Conservation (phyloP, 352 stramenopile genomes). For the Globisporangium solare region DNA sequence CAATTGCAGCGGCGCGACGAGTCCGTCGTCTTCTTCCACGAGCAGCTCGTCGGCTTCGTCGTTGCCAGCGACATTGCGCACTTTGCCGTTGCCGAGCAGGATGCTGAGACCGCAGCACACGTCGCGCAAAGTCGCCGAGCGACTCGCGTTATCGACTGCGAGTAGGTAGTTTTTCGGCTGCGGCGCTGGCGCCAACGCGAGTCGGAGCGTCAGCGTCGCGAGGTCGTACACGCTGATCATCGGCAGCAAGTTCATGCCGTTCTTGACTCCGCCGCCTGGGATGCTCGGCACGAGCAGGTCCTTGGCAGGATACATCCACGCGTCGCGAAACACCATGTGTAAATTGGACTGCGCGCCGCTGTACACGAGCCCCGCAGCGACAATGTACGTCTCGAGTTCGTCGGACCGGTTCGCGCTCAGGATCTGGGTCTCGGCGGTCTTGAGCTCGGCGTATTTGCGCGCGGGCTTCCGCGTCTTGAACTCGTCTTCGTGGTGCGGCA, state of each 20-base stretch:
- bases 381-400: constrained; percentile 64
- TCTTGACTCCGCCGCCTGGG: constrained; percentile 21
- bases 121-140: constrained; percentile 50
- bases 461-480: constrained; percentile 79
- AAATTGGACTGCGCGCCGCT: constrained; percentile 68
- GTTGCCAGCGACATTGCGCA: constrained; percentile 33
- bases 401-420: constrained; percentile 59
- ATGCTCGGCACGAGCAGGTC: constrained; percentile 61
- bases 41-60: constrained; percentile 56
- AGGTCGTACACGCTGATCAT: constrained; percentile 85
- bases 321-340: constrained; percentile 60
- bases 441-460: constrained; percentile 66
- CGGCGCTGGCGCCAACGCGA: constrained; percentile 25
- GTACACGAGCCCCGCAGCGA: constrained; percentile 75
- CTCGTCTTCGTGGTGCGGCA: constrained; percentile 57
- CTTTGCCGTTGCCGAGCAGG: constrained; percentile 41
- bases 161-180: constrained; percentile 61
- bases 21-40: constrained; percentile 52
- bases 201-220: constrained; percentile 42
- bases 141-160: constrained; percentile 53
- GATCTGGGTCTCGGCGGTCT: constrained; percentile 81
- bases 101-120: constrained; percentile 57
- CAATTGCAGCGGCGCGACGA: constrained; percentile 58
- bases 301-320: constrained; percentile 58
- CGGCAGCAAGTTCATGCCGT: constrained; percentile 64